A percentile compares a stretch with the other conserved stretches of the same genome.
Evolutionary conservation across 257 asterid species (phyloP).

Genomic region (Solanum stenotomum): DNA sequence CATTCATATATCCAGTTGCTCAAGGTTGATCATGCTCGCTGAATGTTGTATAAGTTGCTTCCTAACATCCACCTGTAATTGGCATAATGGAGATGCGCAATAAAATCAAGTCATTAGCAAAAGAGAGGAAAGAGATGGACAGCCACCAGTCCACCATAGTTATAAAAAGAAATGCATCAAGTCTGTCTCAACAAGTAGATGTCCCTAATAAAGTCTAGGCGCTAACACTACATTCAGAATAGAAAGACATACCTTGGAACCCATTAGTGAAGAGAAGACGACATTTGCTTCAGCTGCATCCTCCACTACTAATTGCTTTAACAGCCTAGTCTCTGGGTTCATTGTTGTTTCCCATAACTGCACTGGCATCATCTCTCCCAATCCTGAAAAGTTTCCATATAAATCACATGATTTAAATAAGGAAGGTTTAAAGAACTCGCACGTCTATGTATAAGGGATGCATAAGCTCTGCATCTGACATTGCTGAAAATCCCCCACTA

Average conservation of each 20-base stretch:
- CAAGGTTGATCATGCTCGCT: conserved; percentile 44
- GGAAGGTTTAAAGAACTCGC: not conserved
- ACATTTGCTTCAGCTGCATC: conserved; percentile 84
- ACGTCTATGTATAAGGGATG: not conserved
- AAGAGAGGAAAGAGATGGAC: not conserved
- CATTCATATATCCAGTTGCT: conserved; percentile 66
- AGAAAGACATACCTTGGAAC: conserved; percentile 47
- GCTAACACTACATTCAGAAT: not conserved
- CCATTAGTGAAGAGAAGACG: conserved; percentile 95
- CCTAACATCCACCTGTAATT: conserved; percentile 69
- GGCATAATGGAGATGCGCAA: not conserved
- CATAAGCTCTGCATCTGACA: not conserved
- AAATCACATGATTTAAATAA: not conserved
- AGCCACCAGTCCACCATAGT: not conserved
- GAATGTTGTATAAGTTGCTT: conserved; percentile 62
- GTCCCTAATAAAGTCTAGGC: not conserved
- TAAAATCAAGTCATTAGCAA: not conserved
- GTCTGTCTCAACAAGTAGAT: not conserved
- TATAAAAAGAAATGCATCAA: not conserved
- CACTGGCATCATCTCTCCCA: conserved; percentile 99
- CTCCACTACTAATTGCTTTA: conserved; percentile 74
- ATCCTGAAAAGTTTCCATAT: conserved; percentile 39
- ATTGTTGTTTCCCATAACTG: conserved; percentile 99
- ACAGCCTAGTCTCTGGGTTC: conserved; percentile 69
- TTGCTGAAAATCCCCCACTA: not conserved